Conservation (phyloP, 805 yeast species). For the Zygotorulaspora sp. region DNA sequence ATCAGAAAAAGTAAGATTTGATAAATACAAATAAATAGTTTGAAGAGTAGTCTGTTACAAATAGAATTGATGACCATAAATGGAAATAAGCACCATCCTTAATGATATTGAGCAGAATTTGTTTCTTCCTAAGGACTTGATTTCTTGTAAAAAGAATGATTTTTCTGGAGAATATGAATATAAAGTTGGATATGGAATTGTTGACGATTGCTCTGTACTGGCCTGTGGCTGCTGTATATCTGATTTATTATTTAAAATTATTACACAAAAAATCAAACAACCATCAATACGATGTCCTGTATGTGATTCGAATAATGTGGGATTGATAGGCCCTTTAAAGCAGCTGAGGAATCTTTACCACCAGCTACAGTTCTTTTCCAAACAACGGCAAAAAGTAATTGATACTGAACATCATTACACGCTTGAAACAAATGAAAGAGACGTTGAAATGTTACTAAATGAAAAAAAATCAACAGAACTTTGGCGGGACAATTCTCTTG, state of each 20-base stretch:
- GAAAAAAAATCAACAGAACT: too few species aligned
- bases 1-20: too few species aligned
- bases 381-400: not conserved
- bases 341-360: slow-evolving; percentile 33
- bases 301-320: slow-evolving; percentile 28
- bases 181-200: slow-evolving; percentile 24
- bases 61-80: not conserved
- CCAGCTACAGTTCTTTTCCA: slow-evolving; percentile 19
- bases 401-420: too few species aligned
- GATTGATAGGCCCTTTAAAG: slow-evolving; percentile 33
- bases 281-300: slow-evolving; percentile 35
- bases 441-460: too few species aligned
- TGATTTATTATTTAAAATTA: slow-evolving; percentile 17
- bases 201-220: slow-evolving; percentile 26
- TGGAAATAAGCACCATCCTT: slow-evolving; percentile 5
- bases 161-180: slow-evolving; percentile 13
- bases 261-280: slow-evolving; percentile 7
- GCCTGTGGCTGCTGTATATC: slow-evolving; percentile 31
- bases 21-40: too few species aligned
- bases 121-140: slow-evolving; percentile 25
- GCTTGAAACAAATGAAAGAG: too few species aligned
- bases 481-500: too few species aligned
- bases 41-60: too few species aligned
- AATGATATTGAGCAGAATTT: slow-evolving; percentile 26
- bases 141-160: slow-evolving; percentile 16